A percentile compares a stretch with the other conserved stretches of the same genome.
phyloP scores from a whole-genome alignment of 139 green algal species.

The Eudorina sp. region DNA sequence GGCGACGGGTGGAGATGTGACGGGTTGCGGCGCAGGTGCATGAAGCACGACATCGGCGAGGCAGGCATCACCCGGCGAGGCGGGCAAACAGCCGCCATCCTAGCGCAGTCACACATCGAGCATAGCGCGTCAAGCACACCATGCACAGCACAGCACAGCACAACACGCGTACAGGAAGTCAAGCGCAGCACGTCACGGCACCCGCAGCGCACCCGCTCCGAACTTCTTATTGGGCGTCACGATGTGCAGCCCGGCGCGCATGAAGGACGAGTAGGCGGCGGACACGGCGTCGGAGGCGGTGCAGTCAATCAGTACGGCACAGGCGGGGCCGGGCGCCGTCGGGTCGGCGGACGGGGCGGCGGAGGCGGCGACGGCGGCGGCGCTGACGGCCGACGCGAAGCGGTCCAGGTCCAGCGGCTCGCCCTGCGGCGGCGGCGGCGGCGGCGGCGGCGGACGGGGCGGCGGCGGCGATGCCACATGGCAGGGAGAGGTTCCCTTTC shows the following conservation, averaged over 20 bases:
- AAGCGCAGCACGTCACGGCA: too few species aligned
- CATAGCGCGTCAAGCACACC: too few species aligned
- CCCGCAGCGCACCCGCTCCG: constrained; percentile 71
- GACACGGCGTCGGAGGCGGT: constrained; percentile 83
- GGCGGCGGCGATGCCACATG: background rate
- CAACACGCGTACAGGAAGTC: too few species aligned
- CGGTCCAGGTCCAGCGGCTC: constrained; percentile 19
- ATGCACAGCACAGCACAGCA: too few species aligned
- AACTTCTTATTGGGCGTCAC: constrained; percentile 98
- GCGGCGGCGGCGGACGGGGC: background rate
- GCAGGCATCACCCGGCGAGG: too few species aligned
- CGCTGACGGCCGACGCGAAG: background rate
- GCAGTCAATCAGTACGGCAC: constrained; percentile 90
- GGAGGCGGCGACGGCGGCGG: background rate
- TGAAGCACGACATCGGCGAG: too few species aligned
- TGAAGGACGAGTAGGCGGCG: constrained; percentile 77
- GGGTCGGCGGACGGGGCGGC: too few species aligned
- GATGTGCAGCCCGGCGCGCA: constrained; percentile 86
- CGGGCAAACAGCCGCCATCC: too few species aligned
- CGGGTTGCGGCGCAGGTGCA: too few species aligned
- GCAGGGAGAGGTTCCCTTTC: too few species aligned
- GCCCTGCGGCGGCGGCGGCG: background rate
- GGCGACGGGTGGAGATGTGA: too few species aligned
- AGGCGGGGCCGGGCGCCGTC: constrained; percentile 4
- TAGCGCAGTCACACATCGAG: too few species aligned